Conservation (phyloP, 2,329 filamentous ascomycete species). For the Penicillium freii region DNA sequence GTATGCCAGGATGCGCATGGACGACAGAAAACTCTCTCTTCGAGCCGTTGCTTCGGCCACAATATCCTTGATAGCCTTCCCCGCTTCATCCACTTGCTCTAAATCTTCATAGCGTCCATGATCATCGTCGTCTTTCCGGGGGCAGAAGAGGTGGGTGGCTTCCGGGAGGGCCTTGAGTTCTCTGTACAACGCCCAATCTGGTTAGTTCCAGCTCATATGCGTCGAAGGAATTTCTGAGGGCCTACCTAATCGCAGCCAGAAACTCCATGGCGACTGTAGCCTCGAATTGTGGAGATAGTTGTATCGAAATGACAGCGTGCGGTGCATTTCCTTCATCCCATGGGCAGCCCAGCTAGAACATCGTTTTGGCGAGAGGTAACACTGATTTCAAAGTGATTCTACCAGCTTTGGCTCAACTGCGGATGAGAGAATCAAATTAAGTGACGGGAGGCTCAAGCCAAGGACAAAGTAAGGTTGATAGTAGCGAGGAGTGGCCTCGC, state of each 20-base stretch:
- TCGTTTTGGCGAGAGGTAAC: not conserved
- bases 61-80: conserved; percentile 37
- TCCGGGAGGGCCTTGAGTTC: conserved; percentile 46
- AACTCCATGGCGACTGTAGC: conserved; percentile 37
- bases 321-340: conserved; percentile 20
- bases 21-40: conserved; percentile 63
- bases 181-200: conserved; percentile 22
- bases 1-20: conserved; percentile 67
- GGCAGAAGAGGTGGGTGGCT: conserved; percentile 65
- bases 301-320: conserved; percentile 10
- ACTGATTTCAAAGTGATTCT: not conserved
- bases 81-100: conserved; percentile 50
- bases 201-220: conserved; percentile 9
- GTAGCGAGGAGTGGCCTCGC: not conserved
- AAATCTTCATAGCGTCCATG: conserved; percentile 61
- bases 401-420: not conserved
- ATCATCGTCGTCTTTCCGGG: conserved; percentile 63
- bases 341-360: not conserved
- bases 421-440: not conserved
- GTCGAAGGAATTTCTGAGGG: not conserved
- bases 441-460: not conserved
- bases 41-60: conserved; percentile 58
- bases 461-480: conserved; percentile 1
- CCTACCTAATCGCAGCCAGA: conserved; percentile 44
- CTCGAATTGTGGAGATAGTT: conserved; percentile 9